Conservation (phyloP, 1,284 basidiomycete genomes). For the Fomitopsis palustris region DNA sequence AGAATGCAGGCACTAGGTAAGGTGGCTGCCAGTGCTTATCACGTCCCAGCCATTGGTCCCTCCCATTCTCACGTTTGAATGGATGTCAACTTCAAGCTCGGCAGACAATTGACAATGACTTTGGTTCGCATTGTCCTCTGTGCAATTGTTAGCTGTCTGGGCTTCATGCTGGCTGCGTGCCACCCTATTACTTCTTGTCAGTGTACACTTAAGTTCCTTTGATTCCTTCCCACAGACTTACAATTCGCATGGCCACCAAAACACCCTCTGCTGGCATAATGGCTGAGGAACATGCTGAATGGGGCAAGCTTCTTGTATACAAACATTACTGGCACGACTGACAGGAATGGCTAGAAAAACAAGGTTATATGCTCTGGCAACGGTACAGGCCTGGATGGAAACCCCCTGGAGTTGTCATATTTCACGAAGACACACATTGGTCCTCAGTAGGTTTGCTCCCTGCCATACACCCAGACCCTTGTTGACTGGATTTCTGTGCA, state of each 20-base stretch:
- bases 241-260: neutral
- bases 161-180: no score
- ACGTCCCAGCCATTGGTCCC: no score
- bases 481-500: neutral
- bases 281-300: neutral
- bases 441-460: neutral
- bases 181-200: no score
- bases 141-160: no score
- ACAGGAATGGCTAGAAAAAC: conserved; percentile 13
- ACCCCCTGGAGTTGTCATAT: conserved; percentile 10
- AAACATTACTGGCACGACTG: conserved; percentile 16
- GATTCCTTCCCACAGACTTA: neutral
- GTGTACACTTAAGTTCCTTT: no score
- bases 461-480: neutral
- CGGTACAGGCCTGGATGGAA: conserved; percentile 15
- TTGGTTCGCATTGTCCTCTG: no score
- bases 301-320: neutral
- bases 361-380: conserved; percentile 15
- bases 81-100: no score
- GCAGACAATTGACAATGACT: no score
- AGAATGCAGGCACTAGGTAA: no score
- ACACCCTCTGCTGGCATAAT: neutral
- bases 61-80: no score
- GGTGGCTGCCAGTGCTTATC: no score
- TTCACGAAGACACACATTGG: conserved; percentile 10